These are phyloP conservation scores for Wickerhamia fluorescens DNA, from an alignment of 805 yeast genomes.

Conservation along the genomic window DNA sequence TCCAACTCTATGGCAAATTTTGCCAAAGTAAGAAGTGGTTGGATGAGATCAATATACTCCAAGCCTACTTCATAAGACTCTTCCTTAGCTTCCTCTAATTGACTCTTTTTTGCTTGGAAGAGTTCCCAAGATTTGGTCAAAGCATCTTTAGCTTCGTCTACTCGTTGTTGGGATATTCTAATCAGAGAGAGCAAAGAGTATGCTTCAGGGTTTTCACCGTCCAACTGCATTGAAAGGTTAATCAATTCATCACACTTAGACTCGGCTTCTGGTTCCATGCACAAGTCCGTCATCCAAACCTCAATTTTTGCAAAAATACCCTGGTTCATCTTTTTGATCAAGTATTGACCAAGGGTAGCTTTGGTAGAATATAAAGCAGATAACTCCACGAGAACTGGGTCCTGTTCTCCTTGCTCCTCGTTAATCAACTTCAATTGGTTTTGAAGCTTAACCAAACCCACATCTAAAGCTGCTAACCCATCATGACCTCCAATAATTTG, in stretches of 20 bases:
- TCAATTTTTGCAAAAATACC: conserved; percentile 84
- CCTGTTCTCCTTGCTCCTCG: conserved; percentile 15
- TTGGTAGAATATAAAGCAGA: conserved; percentile 17
- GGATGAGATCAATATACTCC: conserved; percentile 61
- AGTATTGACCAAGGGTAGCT: conserved; percentile 20
- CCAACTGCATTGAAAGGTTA: conserved; percentile 53
- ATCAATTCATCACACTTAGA: conserved; percentile 66
- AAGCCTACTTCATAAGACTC: conserved; percentile 32
- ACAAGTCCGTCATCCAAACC: conserved; percentile 95
- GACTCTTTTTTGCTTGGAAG: conserved; percentile 45
- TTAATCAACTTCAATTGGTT: conserved; percentile 28
- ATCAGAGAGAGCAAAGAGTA: conserved; percentile 81
- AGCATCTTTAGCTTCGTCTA: conserved; percentile 66
- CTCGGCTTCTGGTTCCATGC: conserved; percentile 92
- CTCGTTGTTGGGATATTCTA: conserved; percentile 77
- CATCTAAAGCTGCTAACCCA: conserved; percentile 57
- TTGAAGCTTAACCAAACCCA: conserved; percentile 50
- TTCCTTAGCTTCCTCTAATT: conserved; percentile 36
- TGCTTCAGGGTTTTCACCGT: conserved; percentile 64
- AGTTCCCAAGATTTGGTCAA: conserved; percentile 65
- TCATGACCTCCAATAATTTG: conserved; percentile 80
- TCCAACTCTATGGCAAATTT: conserved; percentile 77
- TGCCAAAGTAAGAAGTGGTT: conserved; percentile 65
- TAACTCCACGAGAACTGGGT: conserved; percentile 18
- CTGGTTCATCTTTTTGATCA: conserved; percentile 57